Conservation (phyloP, 192 early-diverging fungal species). For the Coemansia sp. region DNA sequence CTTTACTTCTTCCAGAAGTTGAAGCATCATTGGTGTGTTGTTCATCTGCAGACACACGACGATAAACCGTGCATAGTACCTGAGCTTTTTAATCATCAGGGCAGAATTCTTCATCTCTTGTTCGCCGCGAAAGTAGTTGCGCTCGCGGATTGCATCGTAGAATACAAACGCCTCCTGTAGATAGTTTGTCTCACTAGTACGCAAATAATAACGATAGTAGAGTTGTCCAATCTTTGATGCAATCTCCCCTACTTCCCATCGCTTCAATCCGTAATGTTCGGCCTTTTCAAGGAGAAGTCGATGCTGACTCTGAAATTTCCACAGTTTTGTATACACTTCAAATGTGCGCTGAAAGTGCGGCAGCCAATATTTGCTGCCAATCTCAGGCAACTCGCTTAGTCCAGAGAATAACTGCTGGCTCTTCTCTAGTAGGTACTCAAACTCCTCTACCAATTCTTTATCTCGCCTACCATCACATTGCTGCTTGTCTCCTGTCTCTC, state of each 20-base stretch:
- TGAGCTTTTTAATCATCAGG: slow-evolving; percentile 94
- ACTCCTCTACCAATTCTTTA: slow-evolving; percentile 71
- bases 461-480: slow-evolving; percentile 35
- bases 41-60: slow-evolving; percentile 74
- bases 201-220: slow-evolving; percentile 79
- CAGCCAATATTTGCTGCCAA: slow-evolving; percentile 64
- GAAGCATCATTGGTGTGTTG: slow-evolving; percentile 73
- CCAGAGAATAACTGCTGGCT: slow-evolving; percentile 96
- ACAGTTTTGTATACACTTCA: slow-evolving; percentile 95
- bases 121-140: slow-evolving; percentile 95
- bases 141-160: slow-evolving; percentile 93
- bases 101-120: slow-evolving; percentile 86
- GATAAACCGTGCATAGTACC: slow-evolving; percentile 97
- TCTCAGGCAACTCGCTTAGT: slow-evolving; percentile 58
- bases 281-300: slow-evolving; percentile 82
- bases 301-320: slow-evolving; percentile 94
- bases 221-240: slow-evolving; percentile 97
- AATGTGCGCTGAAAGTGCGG: slow-evolving; percentile 97
- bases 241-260: slow-evolving; percentile 98
- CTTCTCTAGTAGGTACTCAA: slow-evolving; percentile 94
- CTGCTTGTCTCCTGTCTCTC: slow-evolving; percentile 1
- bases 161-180: slow-evolving; percentile 91
- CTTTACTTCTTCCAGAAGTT: slow-evolving; percentile 82
- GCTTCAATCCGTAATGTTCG: slow-evolving; percentile 89
- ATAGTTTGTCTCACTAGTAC: slow-evolving; percentile 97